Evolutionary conservation across 2,329 filamentous ascomycete species (phyloP).

Genomic region (Bipolaris zeicola): DNA sequence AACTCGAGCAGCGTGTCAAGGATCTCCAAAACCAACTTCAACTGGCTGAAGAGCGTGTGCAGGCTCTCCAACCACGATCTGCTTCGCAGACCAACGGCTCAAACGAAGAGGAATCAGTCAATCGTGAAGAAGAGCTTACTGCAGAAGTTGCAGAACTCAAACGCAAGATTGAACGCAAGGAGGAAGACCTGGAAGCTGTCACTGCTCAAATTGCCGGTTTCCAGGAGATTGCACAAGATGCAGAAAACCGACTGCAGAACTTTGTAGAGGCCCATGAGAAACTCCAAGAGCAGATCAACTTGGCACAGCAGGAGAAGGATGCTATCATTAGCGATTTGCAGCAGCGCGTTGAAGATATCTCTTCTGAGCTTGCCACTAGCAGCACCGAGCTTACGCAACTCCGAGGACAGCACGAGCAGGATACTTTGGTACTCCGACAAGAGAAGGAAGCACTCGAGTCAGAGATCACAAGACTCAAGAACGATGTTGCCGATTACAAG

Average conservation of each 20-base stretch:
- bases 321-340: constrained; percentile 79
- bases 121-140: constrained; percentile 77
- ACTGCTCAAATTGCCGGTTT: constrained; percentile 85
- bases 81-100: constrained; percentile 46
- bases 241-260: constrained; percentile 84
- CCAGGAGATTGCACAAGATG: constrained; percentile 81
- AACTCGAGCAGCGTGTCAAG: constrained; percentile 85
- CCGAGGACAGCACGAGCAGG: constrained; percentile 79
- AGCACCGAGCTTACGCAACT: constrained; percentile 82
- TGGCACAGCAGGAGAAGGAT: constrained; percentile 76
- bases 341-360: constrained; percentile 82
- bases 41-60: constrained; percentile 84
- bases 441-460: constrained; percentile 80
- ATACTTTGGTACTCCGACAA: constrained; percentile 72
- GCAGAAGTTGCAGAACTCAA: constrained; percentile 85
- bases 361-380: constrained; percentile 76
- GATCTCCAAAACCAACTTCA: constrained; percentile 87
- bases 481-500: constrained; percentile 79
- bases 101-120: constrained; percentile 59
- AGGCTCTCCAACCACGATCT: constrained; percentile 78
- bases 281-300: constrained; percentile 77
- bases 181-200: constrained; percentile 78
- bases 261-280: constrained; percentile 76
- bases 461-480: constrained; percentile 80
- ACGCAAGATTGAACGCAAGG: constrained; percentile 81